phyloP scores from a whole-genome alignment of 345 rosid genomes.

The Eucalyptus pauciflora region DNA sequence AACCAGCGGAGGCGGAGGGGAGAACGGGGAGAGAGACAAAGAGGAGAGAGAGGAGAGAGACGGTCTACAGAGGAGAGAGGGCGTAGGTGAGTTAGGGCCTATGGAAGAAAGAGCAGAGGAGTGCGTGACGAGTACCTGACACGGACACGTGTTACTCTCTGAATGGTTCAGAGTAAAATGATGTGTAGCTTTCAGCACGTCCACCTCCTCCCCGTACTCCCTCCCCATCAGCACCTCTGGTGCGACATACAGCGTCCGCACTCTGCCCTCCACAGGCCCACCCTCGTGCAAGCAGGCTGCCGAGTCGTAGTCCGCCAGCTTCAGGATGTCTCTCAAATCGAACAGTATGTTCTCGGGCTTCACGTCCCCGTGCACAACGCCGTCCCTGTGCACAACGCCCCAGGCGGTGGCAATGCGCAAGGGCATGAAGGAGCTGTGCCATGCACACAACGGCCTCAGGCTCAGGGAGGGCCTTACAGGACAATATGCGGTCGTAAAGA shows the following conservation, averaged over 20 bases:
- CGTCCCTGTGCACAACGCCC: conserved; percentile 77
- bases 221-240: conserved; percentile 74
- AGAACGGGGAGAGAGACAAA: too few relatives aligned
- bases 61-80: too few relatives aligned
- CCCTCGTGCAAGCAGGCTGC: conserved; percentile 33
- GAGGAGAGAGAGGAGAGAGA: too few relatives aligned
- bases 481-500: conserved; percentile 29
- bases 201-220: conserved; percentile 64
- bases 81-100: too few relatives aligned
- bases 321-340: conserved; percentile 16
- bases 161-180: too few relatives aligned
- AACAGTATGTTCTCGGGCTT: conserved; percentile 72
- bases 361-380: conserved; percentile 67
- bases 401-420: conserved; percentile 58
- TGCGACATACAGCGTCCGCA: conserved; percentile 82
- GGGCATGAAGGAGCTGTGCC: conserved; percentile 36
- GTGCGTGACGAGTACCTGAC: too few relatives aligned
- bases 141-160: too few relatives aligned
- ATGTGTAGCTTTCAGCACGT: too few relatives aligned
- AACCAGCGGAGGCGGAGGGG: too few relatives aligned
- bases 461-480: conserved; percentile 25
- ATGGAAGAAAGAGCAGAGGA: too few relatives aligned
- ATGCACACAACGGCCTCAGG: conserved; percentile 21
- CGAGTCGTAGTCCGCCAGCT: conserved; percentile 70
- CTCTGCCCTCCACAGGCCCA: conserved; percentile 31